Conservation (phyloP, 2,329 filamentous ascomycete genomes). For the Bipolaris gigantea region DNA sequence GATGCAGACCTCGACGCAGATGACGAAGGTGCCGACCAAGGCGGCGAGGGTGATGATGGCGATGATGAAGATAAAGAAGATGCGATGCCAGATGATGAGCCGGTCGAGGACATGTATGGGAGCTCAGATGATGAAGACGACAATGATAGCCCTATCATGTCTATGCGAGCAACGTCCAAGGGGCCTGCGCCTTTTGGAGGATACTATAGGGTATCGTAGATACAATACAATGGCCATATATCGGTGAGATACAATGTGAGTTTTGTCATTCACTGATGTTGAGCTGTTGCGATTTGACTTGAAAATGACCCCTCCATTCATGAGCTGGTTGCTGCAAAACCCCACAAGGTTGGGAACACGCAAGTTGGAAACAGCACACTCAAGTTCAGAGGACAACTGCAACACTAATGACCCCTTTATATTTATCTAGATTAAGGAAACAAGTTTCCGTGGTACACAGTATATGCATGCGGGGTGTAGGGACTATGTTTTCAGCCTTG, state of each 20-base stretch:
- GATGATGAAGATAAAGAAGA: slow-evolving; percentile 16
- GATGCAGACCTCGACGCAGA: slow-evolving; percentile 26
- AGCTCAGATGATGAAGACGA: slow-evolving; percentile 19
- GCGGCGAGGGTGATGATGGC: slow-evolving; percentile 15
- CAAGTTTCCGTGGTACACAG: no score
- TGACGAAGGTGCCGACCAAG: slow-evolving; percentile 23
- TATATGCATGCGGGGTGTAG: neutral
- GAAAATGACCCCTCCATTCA: neutral
- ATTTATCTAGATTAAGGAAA: neutral
- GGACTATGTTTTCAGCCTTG: slow-evolving; percentile 12
- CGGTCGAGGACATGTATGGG: slow-evolving; percentile 21
- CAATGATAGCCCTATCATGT: slow-evolving; percentile 15
- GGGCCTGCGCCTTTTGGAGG: slow-evolving; percentile 30
- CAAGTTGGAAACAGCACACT: neutral
- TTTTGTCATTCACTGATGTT: no score
- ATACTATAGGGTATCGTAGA: slow-evolving; percentile 21
- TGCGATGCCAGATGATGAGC: slow-evolving; percentile 17
- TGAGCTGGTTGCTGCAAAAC: neutral
- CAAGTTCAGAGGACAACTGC: neutral
- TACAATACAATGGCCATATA: no score
- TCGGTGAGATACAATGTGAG: neutral
- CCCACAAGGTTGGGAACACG: neutral
- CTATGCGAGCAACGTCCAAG: slow-evolving; percentile 19
- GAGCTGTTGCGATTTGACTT: neutral
- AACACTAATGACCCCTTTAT: rapidly evolving